phyloP scores from a whole-genome alignment of 306 rosid species.

The Hippophae rhamnoides region DNA sequence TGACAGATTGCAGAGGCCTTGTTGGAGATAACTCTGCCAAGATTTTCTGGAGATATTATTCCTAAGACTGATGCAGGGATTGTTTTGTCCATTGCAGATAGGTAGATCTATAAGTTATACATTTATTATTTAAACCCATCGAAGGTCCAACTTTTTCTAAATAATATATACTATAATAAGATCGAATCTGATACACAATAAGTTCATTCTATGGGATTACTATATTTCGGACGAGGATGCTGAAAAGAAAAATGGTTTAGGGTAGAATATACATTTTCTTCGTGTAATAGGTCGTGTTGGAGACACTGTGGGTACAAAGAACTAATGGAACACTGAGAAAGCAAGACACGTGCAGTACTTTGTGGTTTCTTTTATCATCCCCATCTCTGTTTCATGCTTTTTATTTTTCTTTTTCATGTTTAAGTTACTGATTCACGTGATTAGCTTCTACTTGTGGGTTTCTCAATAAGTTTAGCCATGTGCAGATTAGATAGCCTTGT shows the following conservation, averaged over 20 bases:
- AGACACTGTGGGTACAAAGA: too few species aligned
- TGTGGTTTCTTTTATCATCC: not conserved
- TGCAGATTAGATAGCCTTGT: constrained; percentile 90
- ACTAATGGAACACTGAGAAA: too few species aligned
- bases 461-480: constrained; percentile 18
- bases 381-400: not conserved
- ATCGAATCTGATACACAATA: too few species aligned
- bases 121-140: not conserved
- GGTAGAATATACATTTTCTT: too few species aligned
- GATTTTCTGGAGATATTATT: constrained; percentile 84
- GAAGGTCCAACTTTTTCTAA: too few species aligned
- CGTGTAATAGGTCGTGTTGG: too few species aligned
- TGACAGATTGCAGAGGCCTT: constrained; percentile 72
- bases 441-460: constrained; percentile 10
- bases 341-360: too few species aligned
- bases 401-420: not conserved
- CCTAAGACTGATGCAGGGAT: constrained; percentile 72
- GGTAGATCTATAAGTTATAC: constrained; percentile 29
- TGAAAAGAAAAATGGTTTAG: too few species aligned
- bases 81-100: constrained; percentile 76
- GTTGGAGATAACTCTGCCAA: constrained; percentile 86
- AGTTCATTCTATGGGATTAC: too few species aligned
- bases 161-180: too few species aligned
- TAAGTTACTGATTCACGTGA: not conserved
- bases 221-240: too few species aligned